Evolutionary conservation across 2,329 filamentous ascomycete species (phyloP), one percentile per base, ranked within the genome.

Genomic region (Chaetothyriales sp.): DNA sequence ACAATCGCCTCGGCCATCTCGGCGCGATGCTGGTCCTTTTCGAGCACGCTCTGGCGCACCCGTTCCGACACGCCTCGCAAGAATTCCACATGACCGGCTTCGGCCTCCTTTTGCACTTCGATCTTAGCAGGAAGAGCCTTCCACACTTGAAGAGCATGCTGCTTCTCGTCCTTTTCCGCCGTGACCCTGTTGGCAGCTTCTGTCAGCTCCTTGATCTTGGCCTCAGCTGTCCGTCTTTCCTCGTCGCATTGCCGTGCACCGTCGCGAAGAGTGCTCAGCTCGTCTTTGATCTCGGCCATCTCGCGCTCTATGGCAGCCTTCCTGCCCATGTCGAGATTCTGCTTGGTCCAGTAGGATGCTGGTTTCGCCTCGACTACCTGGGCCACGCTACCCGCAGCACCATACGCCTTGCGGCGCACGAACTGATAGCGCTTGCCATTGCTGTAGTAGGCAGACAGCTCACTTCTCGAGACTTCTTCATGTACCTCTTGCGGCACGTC

Each of bases 371-470:
- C 70, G 36, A 73, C 77, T 12, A 84, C 80, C 19, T 74, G 72
- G 1, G 84, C 88, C 1, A 86, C 86, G 46, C 78, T 78, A 12
- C 83, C 86, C 46, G 75, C 70, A 1, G 80, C 76, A 1, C 86
- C 87, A 65, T 95, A 95, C 64, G 96, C 90, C 56, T 73, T 75
- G 46, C 90, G 81, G 15, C 84, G 79, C 5, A 73, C 74, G 48
- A 92, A 76, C 18, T 72, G 73, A 64, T 84, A 89, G 7, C 66
- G 69, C 47, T 80, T 75, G 15, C 69, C 75, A 2, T 80, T 81
- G 20, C 83, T 76, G n/a, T 86, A 79, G 77, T 84, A 95, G 19
- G 71, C 76, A 43, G 67, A 73, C 48, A 95, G 73, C 12, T 74
- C 69, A 47, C 72, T 75, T 12, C 20, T 25, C 12, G 77, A 68